Conservation (phyloP, 2,329 filamentous ascomycete species). For the Berkeleyomyces basicola region DNA sequence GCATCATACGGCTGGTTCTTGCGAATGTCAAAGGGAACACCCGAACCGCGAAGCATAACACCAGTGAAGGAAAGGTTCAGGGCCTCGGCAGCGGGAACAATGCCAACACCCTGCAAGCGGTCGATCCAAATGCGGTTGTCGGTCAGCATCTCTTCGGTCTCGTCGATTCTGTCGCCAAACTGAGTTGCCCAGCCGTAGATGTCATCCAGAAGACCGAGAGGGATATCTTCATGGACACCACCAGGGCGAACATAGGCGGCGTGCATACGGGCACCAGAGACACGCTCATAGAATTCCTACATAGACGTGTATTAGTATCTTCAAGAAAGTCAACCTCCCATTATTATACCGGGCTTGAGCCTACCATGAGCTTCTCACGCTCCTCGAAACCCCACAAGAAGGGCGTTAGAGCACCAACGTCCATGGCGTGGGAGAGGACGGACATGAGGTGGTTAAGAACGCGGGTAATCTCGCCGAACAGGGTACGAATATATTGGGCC, state of each 20-base stretch:
- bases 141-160: conserved; percentile 95
- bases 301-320: background rate
- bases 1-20: conserved; percentile 96
- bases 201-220: conserved; percentile 84
- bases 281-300: conserved; percentile 99
- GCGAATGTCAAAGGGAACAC: conserved; percentile 88
- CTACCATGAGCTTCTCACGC: conserved; percentile 98
- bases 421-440: conserved; percentile 92
- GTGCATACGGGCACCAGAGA: conserved; percentile 93
- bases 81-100: conserved; percentile 83
- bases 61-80: conserved; percentile 93
- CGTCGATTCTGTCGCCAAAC: conserved; percentile 94
- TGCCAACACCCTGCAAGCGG: conserved; percentile 77
- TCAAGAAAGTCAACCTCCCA: no score
- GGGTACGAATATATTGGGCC: conserved; percentile 89
- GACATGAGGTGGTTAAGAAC: conserved; percentile 97
- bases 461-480: conserved; percentile 92
- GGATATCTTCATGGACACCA: conserved; percentile 90
- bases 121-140: conserved; percentile 99
- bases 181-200: conserved; percentile 99
- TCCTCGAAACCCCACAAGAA: conserved; percentile 99
- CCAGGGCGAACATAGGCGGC: conserved; percentile 93
- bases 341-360: conserved; percentile 18
- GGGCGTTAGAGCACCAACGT: conserved; percentile 91
- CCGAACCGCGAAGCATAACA: conserved; percentile 94